Conservation (phyloP, 2,329 filamentous ascomycete genomes). For the Podosphaera fusca region DNA sequence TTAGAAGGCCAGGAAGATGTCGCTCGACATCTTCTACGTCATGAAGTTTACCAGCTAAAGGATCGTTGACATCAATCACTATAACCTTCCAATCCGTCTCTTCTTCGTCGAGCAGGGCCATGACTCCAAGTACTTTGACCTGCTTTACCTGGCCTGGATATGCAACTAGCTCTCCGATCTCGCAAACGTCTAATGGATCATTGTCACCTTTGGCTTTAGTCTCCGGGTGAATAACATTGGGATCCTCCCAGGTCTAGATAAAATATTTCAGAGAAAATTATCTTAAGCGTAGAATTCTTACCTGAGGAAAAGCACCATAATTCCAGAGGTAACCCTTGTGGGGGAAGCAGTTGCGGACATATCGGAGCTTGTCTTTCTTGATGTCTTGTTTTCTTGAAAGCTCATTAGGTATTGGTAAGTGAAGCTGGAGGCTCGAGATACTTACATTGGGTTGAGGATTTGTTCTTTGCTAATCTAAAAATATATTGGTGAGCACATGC, state of each 20-base stretch:
- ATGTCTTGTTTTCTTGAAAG: slow-evolving; percentile 59
- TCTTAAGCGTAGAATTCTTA: slow-evolving; percentile 21
- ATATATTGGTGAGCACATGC: neutral
- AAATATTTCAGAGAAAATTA: neutral
- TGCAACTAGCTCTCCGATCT: slow-evolving; percentile 94
- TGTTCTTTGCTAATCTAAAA: slow-evolving; percentile 96
- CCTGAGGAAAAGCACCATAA: slow-evolving; percentile 98
- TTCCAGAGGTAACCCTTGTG: slow-evolving; percentile 99
- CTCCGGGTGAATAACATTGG: slow-evolving; percentile 85
- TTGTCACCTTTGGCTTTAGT: slow-evolving; percentile 99
- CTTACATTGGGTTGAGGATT: slow-evolving; percentile 28
- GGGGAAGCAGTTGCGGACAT: slow-evolving; percentile 99
- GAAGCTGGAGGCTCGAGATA: neutral
- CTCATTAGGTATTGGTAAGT: slow-evolving; percentile 17
- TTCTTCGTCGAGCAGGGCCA: slow-evolving; percentile 97
- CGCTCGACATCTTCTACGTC: slow-evolving; percentile 98
- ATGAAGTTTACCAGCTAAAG: slow-evolving; percentile 85
- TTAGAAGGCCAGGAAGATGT: slow-evolving; percentile 86
- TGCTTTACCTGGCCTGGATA: slow-evolving; percentile 96
- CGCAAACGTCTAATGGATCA: slow-evolving; percentile 96
- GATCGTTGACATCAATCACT: slow-evolving; percentile 96
- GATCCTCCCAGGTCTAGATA: slow-evolving; percentile 89
- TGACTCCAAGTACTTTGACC: slow-evolving; percentile 98
- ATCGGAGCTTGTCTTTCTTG: slow-evolving; percentile 99
- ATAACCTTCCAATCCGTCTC: slow-evolving; percentile 99